These are phyloP conservation scores for Trichoderma parareesei DNA, from an alignment of 495 filamentous ascomycete genomes.

Conservation along the genomic window DNA sequence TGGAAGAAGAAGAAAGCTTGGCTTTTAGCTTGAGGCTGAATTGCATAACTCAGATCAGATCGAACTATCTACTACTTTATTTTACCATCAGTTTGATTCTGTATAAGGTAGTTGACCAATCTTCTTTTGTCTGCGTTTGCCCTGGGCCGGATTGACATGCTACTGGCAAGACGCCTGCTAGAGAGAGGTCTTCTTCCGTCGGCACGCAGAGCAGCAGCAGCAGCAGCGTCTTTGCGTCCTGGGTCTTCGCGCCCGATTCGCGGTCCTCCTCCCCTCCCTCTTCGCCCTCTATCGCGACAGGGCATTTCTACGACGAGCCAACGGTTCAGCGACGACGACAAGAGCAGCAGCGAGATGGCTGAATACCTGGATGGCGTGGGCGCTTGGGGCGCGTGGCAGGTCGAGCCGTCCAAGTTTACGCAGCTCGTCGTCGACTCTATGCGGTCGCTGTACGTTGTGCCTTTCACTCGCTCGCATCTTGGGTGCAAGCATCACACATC, in stretches of 20 bases:
- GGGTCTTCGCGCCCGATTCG: not conserved
- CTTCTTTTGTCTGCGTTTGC: not conserved
- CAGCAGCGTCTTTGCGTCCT: not conserved
- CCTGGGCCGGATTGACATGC: not conserved
- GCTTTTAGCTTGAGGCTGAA: not conserved
- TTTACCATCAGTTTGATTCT: too few relatives aligned
- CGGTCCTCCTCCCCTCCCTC: not conserved
- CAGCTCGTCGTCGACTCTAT: constrained; percentile 72
- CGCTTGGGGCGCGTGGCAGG: constrained; percentile 13
- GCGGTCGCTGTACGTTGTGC: constrained; percentile 61
- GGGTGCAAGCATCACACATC: not conserved
- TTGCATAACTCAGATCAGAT: not conserved
- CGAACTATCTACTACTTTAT: not conserved
- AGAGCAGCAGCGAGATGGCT: not conserved
- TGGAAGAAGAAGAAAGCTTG: not conserved
- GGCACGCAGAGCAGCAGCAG: not conserved
- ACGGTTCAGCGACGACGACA: not conserved
- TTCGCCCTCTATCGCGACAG: not conserved
- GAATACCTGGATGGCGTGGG: constrained; percentile 3
- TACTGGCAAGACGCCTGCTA: not conserved
- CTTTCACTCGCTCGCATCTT: not conserved
- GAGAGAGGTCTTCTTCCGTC: not conserved
- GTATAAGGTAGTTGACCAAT: too few relatives aligned
- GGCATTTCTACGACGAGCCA: not conserved
- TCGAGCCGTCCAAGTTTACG: constrained; percentile 50